phyloP scores from a whole-genome alignment of 83 land plant genomes.

The Picea abies region DNA sequence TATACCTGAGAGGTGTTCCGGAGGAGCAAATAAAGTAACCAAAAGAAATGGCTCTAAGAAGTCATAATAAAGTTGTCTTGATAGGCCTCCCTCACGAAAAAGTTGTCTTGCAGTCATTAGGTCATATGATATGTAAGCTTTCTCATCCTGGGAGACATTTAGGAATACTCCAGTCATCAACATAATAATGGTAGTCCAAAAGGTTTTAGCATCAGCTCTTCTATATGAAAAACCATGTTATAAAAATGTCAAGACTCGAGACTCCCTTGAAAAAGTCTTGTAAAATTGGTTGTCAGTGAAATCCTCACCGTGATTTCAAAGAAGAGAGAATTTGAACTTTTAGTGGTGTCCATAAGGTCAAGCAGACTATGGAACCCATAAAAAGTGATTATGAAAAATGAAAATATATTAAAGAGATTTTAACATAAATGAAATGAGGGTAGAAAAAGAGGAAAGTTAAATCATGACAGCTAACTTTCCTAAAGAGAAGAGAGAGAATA shows the following conservation, averaged over 20 bases:
- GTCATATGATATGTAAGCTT: conserved; percentile 32
- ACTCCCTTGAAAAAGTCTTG: background rate
- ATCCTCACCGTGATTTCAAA: background rate
- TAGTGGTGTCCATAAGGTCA: no score
- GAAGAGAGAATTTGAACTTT: background rate
- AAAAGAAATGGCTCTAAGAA: conserved; percentile 45
- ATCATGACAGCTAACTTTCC: background rate
- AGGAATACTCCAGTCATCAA: conserved; percentile 9
- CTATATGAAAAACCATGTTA: background rate
- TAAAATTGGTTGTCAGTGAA: background rate
- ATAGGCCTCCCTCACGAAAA: conserved; percentile 34
- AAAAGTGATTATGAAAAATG: background rate
- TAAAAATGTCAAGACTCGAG: background rate
- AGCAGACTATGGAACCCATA: background rate
- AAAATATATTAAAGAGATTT: background rate
- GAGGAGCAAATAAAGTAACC: conserved; percentile 50
- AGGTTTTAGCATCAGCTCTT: background rate
- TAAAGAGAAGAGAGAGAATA: background rate
- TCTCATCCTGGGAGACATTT: conserved; percentile 31
- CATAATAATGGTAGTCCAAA: background rate
- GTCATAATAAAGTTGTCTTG: conserved; percentile 30
- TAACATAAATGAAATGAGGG: background rate
- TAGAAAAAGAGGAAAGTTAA: background rate
- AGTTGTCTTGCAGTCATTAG: conserved; percentile 52
- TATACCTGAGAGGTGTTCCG: conserved; percentile 44